These are phyloP conservation scores for Pleurotus djamor DNA, from an alignment of 768 basidiomycete genomes.

Conservation along the genomic window DNA sequence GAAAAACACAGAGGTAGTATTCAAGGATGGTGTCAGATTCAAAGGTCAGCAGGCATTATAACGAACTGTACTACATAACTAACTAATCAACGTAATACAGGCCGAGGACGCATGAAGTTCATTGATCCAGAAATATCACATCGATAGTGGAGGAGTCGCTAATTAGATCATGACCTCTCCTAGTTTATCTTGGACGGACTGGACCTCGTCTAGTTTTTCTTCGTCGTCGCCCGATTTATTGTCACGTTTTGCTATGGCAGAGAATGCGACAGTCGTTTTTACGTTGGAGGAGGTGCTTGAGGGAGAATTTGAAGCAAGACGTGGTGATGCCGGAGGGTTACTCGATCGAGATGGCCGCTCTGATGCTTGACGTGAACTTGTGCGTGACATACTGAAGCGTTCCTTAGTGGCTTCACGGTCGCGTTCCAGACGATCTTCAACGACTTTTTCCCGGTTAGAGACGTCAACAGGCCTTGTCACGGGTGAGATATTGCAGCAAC, in stretches of 20 bases:
- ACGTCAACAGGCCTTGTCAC: conserved; percentile 80
- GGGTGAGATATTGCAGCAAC: conserved; percentile 5
- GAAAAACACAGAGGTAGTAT: conserved; percentile 33
- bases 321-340: conserved; percentile 24
- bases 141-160: not conserved
- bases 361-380: conserved; percentile 46
- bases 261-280: conserved; percentile 78
- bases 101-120: conserved; percentile 68
- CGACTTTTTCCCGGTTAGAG: conserved; percentile 70
- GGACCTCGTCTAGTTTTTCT: conserved; percentile 14
- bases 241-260: conserved; percentile 54
- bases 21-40: conserved; percentile 53
- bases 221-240: conserved; percentile 12
- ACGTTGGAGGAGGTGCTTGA: conserved; percentile 46
- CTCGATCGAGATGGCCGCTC: conserved; percentile 38
- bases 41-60: conserved; percentile 43
- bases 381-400: conserved; percentile 47
- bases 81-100: conserved; percentile 23
- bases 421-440: conserved; percentile 67
- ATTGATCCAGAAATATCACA: conserved; percentile 47
- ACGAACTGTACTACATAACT: not conserved
- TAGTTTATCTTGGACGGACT: conserved; percentile 20
- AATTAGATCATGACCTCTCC: conserved; percentile 33
- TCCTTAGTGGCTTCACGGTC: conserved; percentile 60
- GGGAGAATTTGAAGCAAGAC: conserved; percentile 13